Evolutionary conservation across 2,329 filamentous ascomycete species (phyloP).

Genomic region (Lecanoromycetidae sp.): DNA sequence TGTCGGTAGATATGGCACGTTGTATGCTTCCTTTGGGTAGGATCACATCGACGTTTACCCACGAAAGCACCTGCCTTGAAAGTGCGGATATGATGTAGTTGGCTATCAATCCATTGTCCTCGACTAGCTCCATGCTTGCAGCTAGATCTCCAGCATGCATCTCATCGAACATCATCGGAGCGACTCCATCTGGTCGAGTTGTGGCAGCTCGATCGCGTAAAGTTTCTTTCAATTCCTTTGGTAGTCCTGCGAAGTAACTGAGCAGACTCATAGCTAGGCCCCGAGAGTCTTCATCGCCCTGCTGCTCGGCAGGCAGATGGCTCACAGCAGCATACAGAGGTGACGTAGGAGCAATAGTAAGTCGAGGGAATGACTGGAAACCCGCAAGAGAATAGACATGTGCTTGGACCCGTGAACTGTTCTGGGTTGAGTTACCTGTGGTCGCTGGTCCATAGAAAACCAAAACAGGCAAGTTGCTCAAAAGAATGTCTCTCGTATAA

Average conservation of each 20-base stretch:
- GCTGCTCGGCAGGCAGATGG: conserved; percentile 80
- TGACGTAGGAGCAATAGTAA: conserved; percentile 87
- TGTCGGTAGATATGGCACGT: conserved; percentile 48
- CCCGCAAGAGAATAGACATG: conserved; percentile 86
- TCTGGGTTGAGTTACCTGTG: conserved; percentile 72
- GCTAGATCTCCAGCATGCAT: conserved; percentile 88
- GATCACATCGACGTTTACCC: conserved; percentile 78
- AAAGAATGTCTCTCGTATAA: conserved; percentile 72
- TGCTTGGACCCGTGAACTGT: conserved; percentile 86
- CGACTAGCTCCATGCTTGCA: conserved; percentile 68
- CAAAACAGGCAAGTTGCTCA: conserved; percentile 69
- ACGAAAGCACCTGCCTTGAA: conserved; percentile 68
- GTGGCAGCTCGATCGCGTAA: conserved; percentile 46
- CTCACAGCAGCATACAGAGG: conserved; percentile 83
- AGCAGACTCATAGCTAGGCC: conserved; percentile 82
- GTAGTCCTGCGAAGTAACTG: conserved; percentile 87
- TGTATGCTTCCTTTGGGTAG: conserved; percentile 64
- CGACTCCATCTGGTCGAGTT: conserved; percentile 48
- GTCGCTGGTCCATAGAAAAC: conserved; percentile 89
- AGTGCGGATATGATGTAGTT: conserved; percentile 62
- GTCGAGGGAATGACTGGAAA: conserved; percentile 75
- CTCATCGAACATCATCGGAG: conserved; percentile 65
- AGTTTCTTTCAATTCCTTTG: conserved; percentile 59
- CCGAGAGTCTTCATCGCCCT: conserved; percentile 86
- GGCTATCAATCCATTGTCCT: conserved; percentile 62